Evolutionary conservation across 805 yeast species (phyloP), one percentile per base, ranked within the genome.

Genomic region (Schizosaccharomyces pombe): DNA sequence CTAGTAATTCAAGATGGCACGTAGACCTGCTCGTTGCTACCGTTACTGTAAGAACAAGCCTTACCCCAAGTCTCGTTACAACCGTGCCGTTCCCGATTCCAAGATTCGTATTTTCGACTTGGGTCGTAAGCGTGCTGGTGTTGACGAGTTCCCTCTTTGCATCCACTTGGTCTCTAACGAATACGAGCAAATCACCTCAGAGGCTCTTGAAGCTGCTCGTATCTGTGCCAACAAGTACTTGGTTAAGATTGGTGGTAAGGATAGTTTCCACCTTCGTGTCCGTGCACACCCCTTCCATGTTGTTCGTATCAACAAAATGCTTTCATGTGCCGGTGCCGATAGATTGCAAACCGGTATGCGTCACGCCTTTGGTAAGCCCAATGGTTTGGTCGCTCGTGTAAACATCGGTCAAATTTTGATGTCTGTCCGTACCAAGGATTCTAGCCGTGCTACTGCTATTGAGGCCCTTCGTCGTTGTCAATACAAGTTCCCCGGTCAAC

Each of bases 271-370:
- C 79, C 79, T 91, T 79, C 86, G 98, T 79, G 85, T 91, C 75
- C 87, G 98, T 79, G 97, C 87, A 70, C 98, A 91, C 77, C 98
- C 98, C 67, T 91, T 84, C 97, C 98, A 91, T 81, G 98, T 91
- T 65, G 81, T 91, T 74, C 83, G 98, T 78, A 91, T 91, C 80
- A 91, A 91, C 91, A 91, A 91, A 85, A 91, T 91, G 98, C 86
- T 91, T 95, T 91, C 98, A 71, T 91, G 98, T 80, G 98, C 98
- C 78, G 98, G 98, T 85, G 98, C 98, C 73, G 98, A 91, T 89
- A 86, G 98, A 84, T 82, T 91, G 77, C 98, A 91, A 79, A 97
- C 91, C 79, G 98, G 98, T 87, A 91, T 91, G 98, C 89, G 98
- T 85, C 94, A 94, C 80, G 98, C 98, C 72, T 91, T 97, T 97